Evolutionary conservation across 1,139 yeast species (phyloP).

Genomic region (Hanseniaspora sp.): DNA sequence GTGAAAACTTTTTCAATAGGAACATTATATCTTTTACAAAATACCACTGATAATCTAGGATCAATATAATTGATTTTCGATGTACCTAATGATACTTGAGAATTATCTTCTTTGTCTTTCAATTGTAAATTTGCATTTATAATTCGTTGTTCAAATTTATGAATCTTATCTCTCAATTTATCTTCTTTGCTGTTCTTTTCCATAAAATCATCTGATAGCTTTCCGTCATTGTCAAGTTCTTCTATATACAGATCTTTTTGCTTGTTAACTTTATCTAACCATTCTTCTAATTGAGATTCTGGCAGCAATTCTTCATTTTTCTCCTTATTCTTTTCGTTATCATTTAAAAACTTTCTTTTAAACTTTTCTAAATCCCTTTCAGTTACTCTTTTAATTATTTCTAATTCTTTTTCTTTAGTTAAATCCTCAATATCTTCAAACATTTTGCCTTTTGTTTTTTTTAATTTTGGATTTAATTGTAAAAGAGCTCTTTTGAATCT

Average conservation of each 20-base stretch:
- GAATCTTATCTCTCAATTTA: conserved; percentile 62
- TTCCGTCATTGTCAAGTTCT: conserved; percentile 48
- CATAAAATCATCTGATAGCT: conserved; percentile 43
- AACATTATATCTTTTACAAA: conserved; percentile 72
- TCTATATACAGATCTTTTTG: conserved; percentile 41
- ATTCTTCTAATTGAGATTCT: conserved; percentile 47
- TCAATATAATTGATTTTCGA: conserved; percentile 91
- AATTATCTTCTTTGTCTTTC: conserved; percentile 86
- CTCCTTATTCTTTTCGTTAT: conserved; percentile 58
- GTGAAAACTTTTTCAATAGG: conserved; percentile 90
- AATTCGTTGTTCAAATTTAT: conserved; percentile 61
- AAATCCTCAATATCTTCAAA: conserved; percentile 66
- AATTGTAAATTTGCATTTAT: conserved; percentile 58
- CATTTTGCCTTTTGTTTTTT: conserved; percentile 38
- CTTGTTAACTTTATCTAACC: conserved; percentile 50
- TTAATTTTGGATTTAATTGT: conserved; percentile 48
- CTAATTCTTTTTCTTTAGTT: conserved; percentile 49
- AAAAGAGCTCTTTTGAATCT: conserved; percentile 62
- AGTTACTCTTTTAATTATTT: conserved; percentile 45
- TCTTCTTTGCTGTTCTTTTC: conserved; percentile 47
- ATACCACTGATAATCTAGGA: conserved; percentile 84
- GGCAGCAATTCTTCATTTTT: conserved; percentile 46
- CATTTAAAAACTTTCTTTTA: conserved; percentile 56
- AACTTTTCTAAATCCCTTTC: conserved; percentile 54
- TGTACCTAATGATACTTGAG: conserved; percentile 86